Conservation (phyloP, 805 yeast species). For the Candida michaelii region DNA sequence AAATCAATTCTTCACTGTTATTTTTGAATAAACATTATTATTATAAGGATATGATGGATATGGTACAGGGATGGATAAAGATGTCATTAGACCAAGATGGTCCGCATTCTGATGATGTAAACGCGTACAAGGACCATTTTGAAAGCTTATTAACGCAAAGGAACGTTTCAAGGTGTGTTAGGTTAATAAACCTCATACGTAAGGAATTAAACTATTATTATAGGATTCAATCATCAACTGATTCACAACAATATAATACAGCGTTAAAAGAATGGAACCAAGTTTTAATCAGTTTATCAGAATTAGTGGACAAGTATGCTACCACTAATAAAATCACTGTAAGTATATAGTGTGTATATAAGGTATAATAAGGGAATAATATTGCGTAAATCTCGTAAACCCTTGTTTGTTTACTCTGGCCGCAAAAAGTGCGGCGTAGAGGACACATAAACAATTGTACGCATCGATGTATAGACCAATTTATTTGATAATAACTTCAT, state of each 20-base stretch:
- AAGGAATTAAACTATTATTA: constrained; percentile 7
- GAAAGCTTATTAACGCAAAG: constrained; percentile 16
- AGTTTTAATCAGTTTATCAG: neutral
- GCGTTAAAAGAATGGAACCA: constrained; percentile 12
- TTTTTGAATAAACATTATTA: constrained; percentile 17
- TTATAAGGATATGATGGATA: constrained; percentile 16
- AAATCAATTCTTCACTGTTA: constrained; percentile 12
- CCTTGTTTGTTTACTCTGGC: neutral
- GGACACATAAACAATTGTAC: neutral
- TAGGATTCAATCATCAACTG: constrained; percentile 1
- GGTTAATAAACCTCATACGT: constrained; percentile 16
- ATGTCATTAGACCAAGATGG: constrained; percentile 30
- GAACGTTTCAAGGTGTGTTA: constrained; percentile 18
- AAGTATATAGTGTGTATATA: neutral
- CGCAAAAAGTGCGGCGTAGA: neutral
- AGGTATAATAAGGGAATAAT: no score
- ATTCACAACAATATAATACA: neutral
- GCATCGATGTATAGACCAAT: neutral
- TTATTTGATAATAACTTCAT: neutral
- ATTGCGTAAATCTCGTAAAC: neutral
- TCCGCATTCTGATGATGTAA: constrained; percentile 35
- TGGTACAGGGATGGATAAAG: constrained; percentile 27
- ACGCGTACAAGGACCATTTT: constrained; percentile 21
- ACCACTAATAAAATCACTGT: neutral
- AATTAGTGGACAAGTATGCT: neutral